phyloP scores from a whole-genome alignment of 345 rosid genomes.

The Punica granatum region DNA sequence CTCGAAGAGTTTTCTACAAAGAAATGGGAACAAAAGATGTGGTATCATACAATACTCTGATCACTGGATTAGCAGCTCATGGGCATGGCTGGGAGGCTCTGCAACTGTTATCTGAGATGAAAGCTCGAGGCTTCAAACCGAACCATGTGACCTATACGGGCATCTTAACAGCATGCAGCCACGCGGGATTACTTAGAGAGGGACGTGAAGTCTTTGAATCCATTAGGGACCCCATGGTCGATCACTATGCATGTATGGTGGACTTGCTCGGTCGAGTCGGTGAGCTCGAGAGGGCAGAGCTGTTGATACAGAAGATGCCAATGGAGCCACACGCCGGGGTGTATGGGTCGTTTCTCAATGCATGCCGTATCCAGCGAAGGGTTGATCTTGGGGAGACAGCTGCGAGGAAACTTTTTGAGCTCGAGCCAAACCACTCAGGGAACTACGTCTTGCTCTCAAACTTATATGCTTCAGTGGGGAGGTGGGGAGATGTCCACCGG shows the following conservation, averaged over 20 bases:
- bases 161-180: slow-evolving; percentile 72
- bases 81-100: slow-evolving; percentile 63
- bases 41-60: slow-evolving; percentile 76
- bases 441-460: slow-evolving; percentile 57
- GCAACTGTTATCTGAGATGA: slow-evolving; percentile 56
- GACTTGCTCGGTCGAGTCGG: slow-evolving; percentile 80
- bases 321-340: slow-evolving; percentile 69
- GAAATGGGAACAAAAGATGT: slow-evolving; percentile 48
- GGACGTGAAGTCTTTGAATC: slow-evolving; percentile 50
- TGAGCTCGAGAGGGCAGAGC: slow-evolving; percentile 49
- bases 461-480: slow-evolving; percentile 55
- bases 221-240: slow-evolving; percentile 58
- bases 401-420: slow-evolving; percentile 36
- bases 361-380: slow-evolving; percentile 57
- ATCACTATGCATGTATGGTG: slow-evolving; percentile 84
- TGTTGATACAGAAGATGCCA: slow-evolving; percentile 60
- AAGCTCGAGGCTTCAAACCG: slow-evolving; percentile 50
- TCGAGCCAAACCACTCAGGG: slow-evolving; percentile 49
- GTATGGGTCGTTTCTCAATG: slow-evolving; percentile 70
- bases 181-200: slow-evolving; percentile 59
- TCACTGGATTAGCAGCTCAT: slow-evolving; percentile 73
- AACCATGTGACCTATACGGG: slow-evolving; percentile 56
- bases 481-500: slow-evolving; percentile 60
- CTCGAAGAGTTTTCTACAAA: slow-evolving; percentile 39
- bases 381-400: slow-evolving; percentile 36